These are phyloP conservation scores for Lipomyces spencermartinsiae DNA, from an alignment of 805 yeast genomes.

Conservation along the genomic window DNA sequence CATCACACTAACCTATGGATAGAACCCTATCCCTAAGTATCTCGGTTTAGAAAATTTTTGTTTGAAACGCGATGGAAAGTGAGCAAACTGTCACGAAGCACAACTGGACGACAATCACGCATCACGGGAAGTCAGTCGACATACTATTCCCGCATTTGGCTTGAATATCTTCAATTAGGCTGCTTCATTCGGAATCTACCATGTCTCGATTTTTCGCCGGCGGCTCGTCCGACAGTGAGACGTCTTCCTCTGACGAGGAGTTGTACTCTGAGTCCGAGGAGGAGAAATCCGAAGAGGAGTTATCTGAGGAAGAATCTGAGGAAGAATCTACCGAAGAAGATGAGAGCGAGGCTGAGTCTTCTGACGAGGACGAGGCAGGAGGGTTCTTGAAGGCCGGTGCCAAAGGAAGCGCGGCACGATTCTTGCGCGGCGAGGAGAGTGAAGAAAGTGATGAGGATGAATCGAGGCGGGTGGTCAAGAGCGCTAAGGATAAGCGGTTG, in stretches of 20 bases:
- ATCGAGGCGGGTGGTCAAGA: constrained; percentile 83
- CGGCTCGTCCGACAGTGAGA: constrained; percentile 58
- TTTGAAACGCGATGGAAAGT: not conserved
- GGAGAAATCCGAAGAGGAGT: constrained; percentile 46
- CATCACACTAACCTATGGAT: no score
- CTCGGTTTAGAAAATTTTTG: constrained; percentile 3
- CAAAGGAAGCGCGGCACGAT: constrained; percentile 46
- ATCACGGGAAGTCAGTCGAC: not conserved
- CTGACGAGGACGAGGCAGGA: constrained; percentile 41
- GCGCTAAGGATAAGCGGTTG: constrained; percentile 88
- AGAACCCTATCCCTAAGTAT: not conserved
- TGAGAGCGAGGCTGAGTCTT: constrained; percentile 46
- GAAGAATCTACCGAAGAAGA: constrained; percentile 54
- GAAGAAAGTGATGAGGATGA: constrained; percentile 60
- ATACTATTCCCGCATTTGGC: not conserved
- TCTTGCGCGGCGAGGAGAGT: constrained; percentile 48
- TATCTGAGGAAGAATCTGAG: constrained; percentile 48
- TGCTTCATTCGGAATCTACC: not conserved
- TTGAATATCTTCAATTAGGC: not conserved
- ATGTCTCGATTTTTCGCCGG: constrained; percentile 94
- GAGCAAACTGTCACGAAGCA: no score
- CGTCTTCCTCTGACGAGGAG: constrained; percentile 68
- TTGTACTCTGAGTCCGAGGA: constrained; percentile 51
- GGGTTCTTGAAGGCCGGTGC: constrained; percentile 48
- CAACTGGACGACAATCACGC: not conserved